phyloP scores from a whole-genome alignment of 257 asterid genomes.

The Nicotiana paniculata region DNA sequence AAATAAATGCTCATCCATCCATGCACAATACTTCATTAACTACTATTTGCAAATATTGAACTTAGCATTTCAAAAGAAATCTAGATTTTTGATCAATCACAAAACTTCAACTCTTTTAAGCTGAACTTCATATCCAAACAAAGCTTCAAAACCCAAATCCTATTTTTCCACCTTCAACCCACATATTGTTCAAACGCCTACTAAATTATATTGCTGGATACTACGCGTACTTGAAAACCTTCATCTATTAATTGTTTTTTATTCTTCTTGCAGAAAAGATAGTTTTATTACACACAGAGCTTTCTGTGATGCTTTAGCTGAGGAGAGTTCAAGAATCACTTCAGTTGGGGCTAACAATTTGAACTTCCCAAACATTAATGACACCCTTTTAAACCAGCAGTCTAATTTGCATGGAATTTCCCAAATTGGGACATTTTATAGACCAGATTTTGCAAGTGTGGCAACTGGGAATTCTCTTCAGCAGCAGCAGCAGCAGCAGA shows the following conservation, averaged over 20 bases:
- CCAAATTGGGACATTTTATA: neutral
- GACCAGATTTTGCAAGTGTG: conserved; percentile 22
- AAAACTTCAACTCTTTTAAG: neutral
- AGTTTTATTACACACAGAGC: conserved; percentile 90
- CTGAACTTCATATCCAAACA: neutral
- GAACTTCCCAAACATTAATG: conserved; percentile 28
- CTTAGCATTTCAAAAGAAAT: too few species aligned
- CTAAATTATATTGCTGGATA: too few species aligned
- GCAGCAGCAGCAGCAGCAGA: conserved; percentile 25
- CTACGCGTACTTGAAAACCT: too few species aligned
- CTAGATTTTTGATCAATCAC: neutral
- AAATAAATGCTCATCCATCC: neutral
- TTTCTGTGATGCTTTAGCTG: conserved; percentile 85
- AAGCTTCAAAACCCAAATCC: neutral
- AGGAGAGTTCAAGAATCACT: conserved; percentile 57
- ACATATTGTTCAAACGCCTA: too few species aligned
- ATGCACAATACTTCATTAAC: neutral
- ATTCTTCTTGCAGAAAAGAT: conserved; percentile 46
- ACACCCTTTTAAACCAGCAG: conserved; percentile 13
- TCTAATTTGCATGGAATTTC: conserved; percentile 17
- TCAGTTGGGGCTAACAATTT: conserved; percentile 29
- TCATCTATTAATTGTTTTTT: neutral
- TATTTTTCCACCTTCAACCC: neutral
- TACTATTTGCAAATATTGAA: too few species aligned
- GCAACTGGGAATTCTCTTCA: conserved; percentile 16